Base-by-base conservation (phyloP, 2,329 filamentous ascomycete species). In the Xylaria sp. region DNA sequence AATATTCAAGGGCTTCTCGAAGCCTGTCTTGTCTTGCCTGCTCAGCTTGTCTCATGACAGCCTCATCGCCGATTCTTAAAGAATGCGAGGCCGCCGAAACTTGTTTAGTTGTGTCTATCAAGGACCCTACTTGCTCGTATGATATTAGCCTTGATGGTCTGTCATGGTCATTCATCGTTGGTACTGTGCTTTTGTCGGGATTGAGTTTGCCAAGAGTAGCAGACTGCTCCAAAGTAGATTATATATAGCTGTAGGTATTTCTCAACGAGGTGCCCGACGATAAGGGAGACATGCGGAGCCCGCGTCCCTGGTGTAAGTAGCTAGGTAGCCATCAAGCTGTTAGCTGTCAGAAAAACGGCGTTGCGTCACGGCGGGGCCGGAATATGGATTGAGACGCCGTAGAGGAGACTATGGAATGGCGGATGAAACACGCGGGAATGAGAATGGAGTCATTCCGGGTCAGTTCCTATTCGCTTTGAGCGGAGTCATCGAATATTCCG, bases 391-490 rank as follows among this genome's bases (percentile, higher is more conserved):
- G 36, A 41, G 52, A 58, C 54, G 63, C 39, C 62, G 58, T 49
- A n/a, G 39, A 54, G 49, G 54, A 41, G 48, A 28, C 49, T 65
- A 49, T 69, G 71, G 68, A 72, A 72, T 72, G 71, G 39, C 25
- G 33, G 60, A 52, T 67, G 71, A 72, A 67, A 71, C 68, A 62
- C 28, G 20, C 59, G 58, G 64, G 48, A 65, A 62, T 66, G 64
- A 63, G 25, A 33, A 69, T 67, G 67, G 67, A 56, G 69, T 23
- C 64, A 15, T 20, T 18, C 60, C 61, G 68, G 70, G 23, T 66
- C 64, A 20, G 8, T 68, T 72, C 68, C 70, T 72, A 72, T 72
- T 72, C 65, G 70, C 43, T 51, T 59, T n/a, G 31, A 56, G 23
- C 28, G 62, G 56, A 52, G 20, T 20, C 51, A 12, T 46, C 31